Base-by-base conservation (phyloP, 1,284 basidiomycete genomes). In the Cutaneotrichosporon sp. region DNA sequence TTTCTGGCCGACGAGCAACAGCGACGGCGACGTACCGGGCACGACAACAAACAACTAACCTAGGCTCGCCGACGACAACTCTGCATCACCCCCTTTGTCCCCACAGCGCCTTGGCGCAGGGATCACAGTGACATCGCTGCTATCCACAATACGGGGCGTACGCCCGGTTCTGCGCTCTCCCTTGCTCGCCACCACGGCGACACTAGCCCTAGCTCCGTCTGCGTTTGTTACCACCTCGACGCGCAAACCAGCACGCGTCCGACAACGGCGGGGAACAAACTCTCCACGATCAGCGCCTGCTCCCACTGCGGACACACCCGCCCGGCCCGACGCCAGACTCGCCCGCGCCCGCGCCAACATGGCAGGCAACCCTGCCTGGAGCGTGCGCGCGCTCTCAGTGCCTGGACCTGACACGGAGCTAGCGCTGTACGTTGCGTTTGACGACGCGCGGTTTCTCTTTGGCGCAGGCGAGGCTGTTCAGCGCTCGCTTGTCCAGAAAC, bases 381-480 rank as follows among this genome's bases (percentile, higher is more conserved):
- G 62, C 33, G 67, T 76, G 41, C 64, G 68, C 46, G 66, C 66
- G 26, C 41, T 77, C 18, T 73, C 78, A 4, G 73, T 74, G 36
- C 74, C 74, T 12, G 75, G 87, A 2, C 82, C 85, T 14, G 88
- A 91, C 70, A 86, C 88, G 1, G 86, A 90, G 61, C 83, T 90
- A 0, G 80, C 84, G 4, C 75, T 93, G 23, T 75, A 87, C 55
- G 75, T 92, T 54, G 78, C 81, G 5, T 89, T 90, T 66, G 86
- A 88, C 63, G 79, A 82, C 45, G 83, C 80, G 8, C 86, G 88
- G 64, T 93, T 91, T 63, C 78, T 92, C 47, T 90, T 94, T 78
- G 92, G 93, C 72, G 84, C 80, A 2, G 84, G 87, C 5, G 90
- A 94, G 69, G 88, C 86, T 51, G 85, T 85, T 0, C 84, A 84